phyloP scores from a whole-genome alignment of 2,329 filamentous ascomycete species.

The Colletotrichum cuscutae region DNA sequence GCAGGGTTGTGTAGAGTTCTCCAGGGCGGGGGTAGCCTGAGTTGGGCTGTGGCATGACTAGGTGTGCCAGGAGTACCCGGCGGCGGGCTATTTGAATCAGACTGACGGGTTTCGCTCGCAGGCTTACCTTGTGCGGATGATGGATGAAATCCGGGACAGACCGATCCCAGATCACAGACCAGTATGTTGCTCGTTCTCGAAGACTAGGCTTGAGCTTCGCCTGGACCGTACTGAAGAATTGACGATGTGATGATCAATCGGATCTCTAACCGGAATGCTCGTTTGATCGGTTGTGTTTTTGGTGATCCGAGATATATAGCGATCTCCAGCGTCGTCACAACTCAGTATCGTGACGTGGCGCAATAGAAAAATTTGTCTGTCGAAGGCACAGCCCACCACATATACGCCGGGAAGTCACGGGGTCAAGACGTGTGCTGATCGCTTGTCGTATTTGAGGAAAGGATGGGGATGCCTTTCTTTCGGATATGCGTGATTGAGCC shows the following conservation, averaged over 20 bases:
- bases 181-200: conserved; percentile 32
- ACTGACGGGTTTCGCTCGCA: conserved; percentile 22
- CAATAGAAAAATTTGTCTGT: neutral
- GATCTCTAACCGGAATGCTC: neutral
- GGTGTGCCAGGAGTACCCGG: conserved; percentile 30
- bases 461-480: neutral
- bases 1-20: conserved; percentile 14
- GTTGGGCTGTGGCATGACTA: conserved; percentile 26
- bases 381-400: conserved; percentile 23
- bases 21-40: conserved; percentile 24
- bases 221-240: neutral
- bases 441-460: conserved; percentile 2
- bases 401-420: neutral
- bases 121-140: conserved; percentile 32
- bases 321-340: conserved; percentile 10
- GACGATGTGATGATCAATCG: neutral
- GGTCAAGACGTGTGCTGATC: neutral
- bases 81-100: conserved; percentile 30
- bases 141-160: conserved; percentile 27
- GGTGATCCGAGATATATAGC: conserved; percentile 11
- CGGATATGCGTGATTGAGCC: conserved; percentile 11
- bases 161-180: conserved; percentile 29
- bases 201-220: neutral
- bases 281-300: neutral
- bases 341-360: neutral